Evolutionary conservation across 148 eudicot genomes (phyloP), one percentile per base, ranked within the genome.

Genomic region (Rhododendron ovatum): DNA sequence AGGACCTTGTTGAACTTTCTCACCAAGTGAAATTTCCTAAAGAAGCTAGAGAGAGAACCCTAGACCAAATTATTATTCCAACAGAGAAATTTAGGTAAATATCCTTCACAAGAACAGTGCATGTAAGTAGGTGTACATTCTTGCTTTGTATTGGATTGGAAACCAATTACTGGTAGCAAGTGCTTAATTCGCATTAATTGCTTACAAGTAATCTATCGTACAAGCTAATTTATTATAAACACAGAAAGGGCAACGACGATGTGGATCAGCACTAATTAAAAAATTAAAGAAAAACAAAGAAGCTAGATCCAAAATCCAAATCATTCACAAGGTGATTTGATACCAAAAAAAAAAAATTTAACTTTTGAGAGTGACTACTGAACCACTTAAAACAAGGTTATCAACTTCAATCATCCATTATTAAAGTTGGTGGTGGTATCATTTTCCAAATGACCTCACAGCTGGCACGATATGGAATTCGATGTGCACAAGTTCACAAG

Each of bases 331-430:
- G 48, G 50, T 37, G 35, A 76, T 33, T 84, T 53, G 26, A 78
- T 41, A 11, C 4, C 3, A 13, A 11, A 51, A 11, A 50, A 2
- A 50, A 50, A 10, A 77, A 3, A 3, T 22, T 33, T 20, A 84
- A 15, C 10, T 59, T 43, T 26, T 39, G 82, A 85, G 43, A 77
- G 81, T 26, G 75, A 85, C 57, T 17, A 85, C 73, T 41, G 55
- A 85, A 85, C 86, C 53, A 85, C 53, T 57, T 57, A 37, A 61
- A 77, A 84, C 67, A 17, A 33, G 63, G 55, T 45, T 15, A 30
- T 43, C 63, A 50, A 18, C 48, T 71, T 28, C 63, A 63, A 33
- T 84, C 24, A 48, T 71, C 59, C 17, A 84, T 78, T n/a, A 28
- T 48, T 22, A 51, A 11, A 22, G 47, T 35, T 74, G 67, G 45